A percentile compares a stretch with the other conserved stretches of the same genome.
phyloP scores from a whole-genome alignment of 768 basidiomycete species.

The Lyophyllum atratum region DNA sequence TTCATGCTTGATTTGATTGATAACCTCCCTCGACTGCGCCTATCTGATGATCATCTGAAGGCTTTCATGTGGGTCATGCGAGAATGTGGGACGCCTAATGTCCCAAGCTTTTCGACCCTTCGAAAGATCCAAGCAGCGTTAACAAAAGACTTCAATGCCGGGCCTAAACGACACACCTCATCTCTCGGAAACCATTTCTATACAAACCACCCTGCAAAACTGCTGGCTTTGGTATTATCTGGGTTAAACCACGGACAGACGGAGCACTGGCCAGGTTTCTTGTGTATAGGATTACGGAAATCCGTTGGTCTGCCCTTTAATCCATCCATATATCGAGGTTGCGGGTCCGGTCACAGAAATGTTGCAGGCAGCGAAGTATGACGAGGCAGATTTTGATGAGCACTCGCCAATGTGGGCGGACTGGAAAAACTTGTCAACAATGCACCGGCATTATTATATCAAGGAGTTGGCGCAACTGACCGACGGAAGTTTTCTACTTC shows the following conservation, averaged over 20 bases:
- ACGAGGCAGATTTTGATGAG: constrained; percentile 16
- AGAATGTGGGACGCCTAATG: not conserved
- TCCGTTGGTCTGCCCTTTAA: constrained; percentile 20
- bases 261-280: no score
- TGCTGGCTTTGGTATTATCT: not conserved
- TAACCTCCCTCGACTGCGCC: not conserved
- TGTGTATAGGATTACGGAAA: constrained; percentile 29
- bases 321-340: constrained; percentile 29
- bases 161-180: not conserved
- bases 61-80: not conserved
- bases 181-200: not conserved
- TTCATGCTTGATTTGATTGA: not conserved
- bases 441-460: constrained; percentile 16
- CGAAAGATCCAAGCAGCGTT: not conserved
- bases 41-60: not conserved
- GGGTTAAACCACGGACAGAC: no score
- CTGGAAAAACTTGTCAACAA: constrained; percentile 10
- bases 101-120: not conserved
- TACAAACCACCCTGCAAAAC: not conserved
- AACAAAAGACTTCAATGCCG: not conserved
- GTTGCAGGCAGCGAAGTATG: constrained; percentile 30
- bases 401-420: constrained; percentile 31
- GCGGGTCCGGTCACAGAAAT: constrained; percentile 16
- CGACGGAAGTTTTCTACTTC: constrained; percentile 17
- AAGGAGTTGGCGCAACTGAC: constrained; percentile 21